Evolutionary conservation across 106 monocot species (phyloP).

Genomic region (Ottelia alismoides): DNA sequence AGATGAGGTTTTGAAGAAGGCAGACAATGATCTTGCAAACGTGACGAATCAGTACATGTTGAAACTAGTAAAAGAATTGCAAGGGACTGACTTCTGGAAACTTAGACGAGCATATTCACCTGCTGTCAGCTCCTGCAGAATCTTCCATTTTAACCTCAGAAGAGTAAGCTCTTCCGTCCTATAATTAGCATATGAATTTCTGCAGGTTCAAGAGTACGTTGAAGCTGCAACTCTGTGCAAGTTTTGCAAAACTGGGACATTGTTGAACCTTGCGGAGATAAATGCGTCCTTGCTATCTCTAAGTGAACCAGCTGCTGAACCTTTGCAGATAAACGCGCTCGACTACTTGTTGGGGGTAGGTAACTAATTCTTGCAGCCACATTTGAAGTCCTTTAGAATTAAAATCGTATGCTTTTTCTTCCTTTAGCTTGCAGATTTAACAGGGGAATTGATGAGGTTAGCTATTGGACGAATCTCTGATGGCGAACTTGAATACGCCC

Average conservation of each 20-base stretch:
- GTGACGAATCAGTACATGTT: slow-evolving; percentile 72
- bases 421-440: slow-evolving; percentile 79
- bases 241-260: slow-evolving; percentile 21
- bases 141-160: too few relatives aligned
- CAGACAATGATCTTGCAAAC: slow-evolving; percentile 67
- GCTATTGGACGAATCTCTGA: slow-evolving; percentile 96
- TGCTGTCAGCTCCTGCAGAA: slow-evolving; percentile 50
- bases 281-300: slow-evolving; percentile 13
- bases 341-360: slow-evolving; percentile 89
- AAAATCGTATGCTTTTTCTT: not conserved
- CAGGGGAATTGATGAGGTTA: slow-evolving; percentile 93
- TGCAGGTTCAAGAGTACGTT: slow-evolving; percentile 93
- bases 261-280: slow-evolving; percentile 22
- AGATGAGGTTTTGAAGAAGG: slow-evolving; percentile 77
- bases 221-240: slow-evolving; percentile 84
- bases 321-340: slow-evolving; percentile 24
- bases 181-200: too few relatives aligned
- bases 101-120: slow-evolving; percentile 89
- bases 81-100: slow-evolving; percentile 95
- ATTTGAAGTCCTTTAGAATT: not conserved
- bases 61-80: slow-evolving; percentile 77
- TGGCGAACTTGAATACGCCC: slow-evolving; percentile 89
- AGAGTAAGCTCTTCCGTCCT: too few relatives aligned
- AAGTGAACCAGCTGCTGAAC: slow-evolving; percentile 12
- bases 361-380: not conserved